phyloP scores from a whole-genome alignment of 495 filamentous ascomycete genomes.

The Clohesyomyces aquaticus region DNA sequence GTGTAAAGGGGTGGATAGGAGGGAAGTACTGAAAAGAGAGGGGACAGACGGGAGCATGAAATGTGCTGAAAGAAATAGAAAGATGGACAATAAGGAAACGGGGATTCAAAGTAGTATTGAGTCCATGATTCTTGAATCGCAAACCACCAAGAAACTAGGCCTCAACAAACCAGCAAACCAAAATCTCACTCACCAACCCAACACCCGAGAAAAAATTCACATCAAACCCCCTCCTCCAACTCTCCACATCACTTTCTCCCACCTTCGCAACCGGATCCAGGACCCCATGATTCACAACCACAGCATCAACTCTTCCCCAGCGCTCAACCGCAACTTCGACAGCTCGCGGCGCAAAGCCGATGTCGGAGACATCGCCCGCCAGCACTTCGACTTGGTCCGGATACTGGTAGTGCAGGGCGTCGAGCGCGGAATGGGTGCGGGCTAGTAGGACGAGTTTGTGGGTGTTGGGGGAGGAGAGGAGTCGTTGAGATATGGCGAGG shows the following conservation, averaged over 20 bases:
- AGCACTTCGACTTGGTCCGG: slow-evolving; percentile 69
- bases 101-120: no score
- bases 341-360: slow-evolving; percentile 62
- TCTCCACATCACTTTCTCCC: slow-evolving; percentile 62
- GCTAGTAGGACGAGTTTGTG: slow-evolving; percentile 79
- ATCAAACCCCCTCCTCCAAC: slow-evolving; percentile 78
- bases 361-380: slow-evolving; percentile 74
- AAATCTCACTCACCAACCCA: slow-evolving; percentile 43
- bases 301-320: slow-evolving; percentile 75
- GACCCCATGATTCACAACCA: slow-evolving; percentile 87
- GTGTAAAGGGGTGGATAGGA: no score
- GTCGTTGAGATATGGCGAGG: slow-evolving; percentile 71
- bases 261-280: slow-evolving; percentile 78
- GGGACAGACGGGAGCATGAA: no score
- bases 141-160: no score
- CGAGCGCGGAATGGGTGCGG: slow-evolving; percentile 67
- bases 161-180: no score
- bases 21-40: no score
- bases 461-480: slow-evolving; percentile 58
- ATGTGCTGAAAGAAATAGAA: not conserved
- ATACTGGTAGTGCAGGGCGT: slow-evolving; percentile 67
- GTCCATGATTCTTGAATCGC: no score
- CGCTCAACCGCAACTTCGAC: slow-evolving; percentile 64
- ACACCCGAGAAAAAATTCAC: slow-evolving; percentile 83
- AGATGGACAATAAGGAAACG: no score